Conservation (phyloP, 768 basidiomycete genomes). For the Termitomyces eurrhizus region DNA sequence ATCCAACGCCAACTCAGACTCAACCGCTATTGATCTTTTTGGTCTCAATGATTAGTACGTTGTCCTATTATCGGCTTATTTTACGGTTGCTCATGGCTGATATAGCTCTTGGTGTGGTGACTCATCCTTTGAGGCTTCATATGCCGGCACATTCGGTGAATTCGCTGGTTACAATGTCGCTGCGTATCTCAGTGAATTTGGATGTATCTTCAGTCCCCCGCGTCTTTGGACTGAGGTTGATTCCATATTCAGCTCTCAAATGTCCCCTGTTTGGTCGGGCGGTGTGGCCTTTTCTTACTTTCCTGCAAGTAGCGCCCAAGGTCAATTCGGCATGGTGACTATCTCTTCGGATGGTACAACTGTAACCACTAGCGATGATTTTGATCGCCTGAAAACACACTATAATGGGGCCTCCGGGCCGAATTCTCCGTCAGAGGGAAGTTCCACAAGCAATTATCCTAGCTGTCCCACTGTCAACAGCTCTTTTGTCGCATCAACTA, state of each 20-base stretch:
- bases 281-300: constrained; percentile 90
- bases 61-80: constrained; percentile 1
- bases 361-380: constrained; percentile 69
- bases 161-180: constrained; percentile 69
- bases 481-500: constrained; percentile 61
- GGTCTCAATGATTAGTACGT: constrained; percentile 86
- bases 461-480: constrained; percentile 61
- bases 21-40: constrained; percentile 75
- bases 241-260: constrained; percentile 66
- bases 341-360: constrained; percentile 62
- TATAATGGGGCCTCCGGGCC: constrained; percentile 55
- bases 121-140: constrained; percentile 52
- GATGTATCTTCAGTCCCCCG: constrained; percentile 58
- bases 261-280: constrained; percentile 83
- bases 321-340: constrained; percentile 84
- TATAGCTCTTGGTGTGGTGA: constrained; percentile 81
- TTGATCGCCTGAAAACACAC: constrained; percentile 56
- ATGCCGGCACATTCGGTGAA: constrained; percentile 48
- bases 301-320: constrained; percentile 67
- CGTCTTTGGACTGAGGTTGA: constrained; percentile 79
- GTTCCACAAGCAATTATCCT: constrained; percentile 47
- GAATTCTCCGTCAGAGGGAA: constrained; percentile 50
- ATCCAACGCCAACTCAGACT: constrained; percentile 44
- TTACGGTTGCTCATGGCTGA: background rate
- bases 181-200: constrained; percentile 90